Conservation (phyloP, 2,329 filamentous ascomycete species). For the Pleomassaria siparia region DNA sequence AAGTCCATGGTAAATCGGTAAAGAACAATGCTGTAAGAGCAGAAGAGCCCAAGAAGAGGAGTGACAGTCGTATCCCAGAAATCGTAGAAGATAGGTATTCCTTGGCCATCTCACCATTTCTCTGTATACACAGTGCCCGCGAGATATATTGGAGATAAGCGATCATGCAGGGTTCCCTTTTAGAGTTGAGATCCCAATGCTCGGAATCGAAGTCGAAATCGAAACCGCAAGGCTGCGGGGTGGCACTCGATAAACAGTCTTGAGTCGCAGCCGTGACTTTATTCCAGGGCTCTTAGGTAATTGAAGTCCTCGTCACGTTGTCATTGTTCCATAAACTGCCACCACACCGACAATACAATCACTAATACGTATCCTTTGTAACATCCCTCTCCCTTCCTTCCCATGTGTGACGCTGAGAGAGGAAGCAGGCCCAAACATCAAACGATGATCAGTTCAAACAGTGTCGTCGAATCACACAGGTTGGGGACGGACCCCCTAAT, state of each 20-base stretch:
- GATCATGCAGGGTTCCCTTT: background rate
- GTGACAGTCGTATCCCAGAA: slow-evolving; percentile 4
- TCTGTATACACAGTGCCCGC: slow-evolving; percentile 1
- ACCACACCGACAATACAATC: background rate
- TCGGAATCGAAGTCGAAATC: slow-evolving; percentile 10
- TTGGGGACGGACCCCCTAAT: no score
- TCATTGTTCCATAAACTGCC: no score
- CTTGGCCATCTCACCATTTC: slow-evolving; percentile 6
- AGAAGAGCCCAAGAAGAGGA: slow-evolving; percentile 2
- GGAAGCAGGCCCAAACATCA: no score
- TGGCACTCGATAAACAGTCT: background rate
- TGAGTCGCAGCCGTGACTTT: slow-evolving; percentile 10
- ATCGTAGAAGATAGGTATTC: slow-evolving; percentile 5
- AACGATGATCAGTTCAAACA: no score
- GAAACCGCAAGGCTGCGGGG: slow-evolving; percentile 8
- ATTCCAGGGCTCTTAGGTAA: background rate
- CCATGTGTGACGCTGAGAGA: no score
- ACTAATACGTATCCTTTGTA: slow-evolving; percentile 12
- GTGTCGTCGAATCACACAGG: no score
- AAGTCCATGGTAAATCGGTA: slow-evolving; percentile 5
- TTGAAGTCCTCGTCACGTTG: background rate
- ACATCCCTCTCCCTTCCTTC: slow-evolving; percentile 4
- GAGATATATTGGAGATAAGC: background rate
- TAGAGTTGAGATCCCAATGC: slow-evolving; percentile 6
- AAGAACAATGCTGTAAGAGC: slow-evolving; percentile 3